Base-by-base conservation (phyloP, 768 basidiomycete genomes). In the Termitomyces sp. region DNA sequence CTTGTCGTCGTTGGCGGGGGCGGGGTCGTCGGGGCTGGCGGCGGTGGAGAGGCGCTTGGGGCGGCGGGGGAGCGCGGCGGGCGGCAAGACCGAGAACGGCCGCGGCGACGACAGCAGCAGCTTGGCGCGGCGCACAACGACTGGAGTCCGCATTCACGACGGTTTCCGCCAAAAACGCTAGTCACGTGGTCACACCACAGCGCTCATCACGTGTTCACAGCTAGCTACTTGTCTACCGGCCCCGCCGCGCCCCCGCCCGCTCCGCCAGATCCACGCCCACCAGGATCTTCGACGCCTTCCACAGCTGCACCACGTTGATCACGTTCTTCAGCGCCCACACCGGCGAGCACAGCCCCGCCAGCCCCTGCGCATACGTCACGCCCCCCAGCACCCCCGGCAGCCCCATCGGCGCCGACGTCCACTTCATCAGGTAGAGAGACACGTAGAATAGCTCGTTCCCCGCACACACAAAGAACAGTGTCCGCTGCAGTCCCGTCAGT, bases 361-460 rank as follows among this genome's bases (percentile, higher is more conserved):
- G 69, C 4, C 86, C 60, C 67, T 90, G 84, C 2, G 94, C 86
- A 82, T 88, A 96, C 16, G 92, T 93, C 63, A 89, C 64, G 22
- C 61, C 62, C 0, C 69, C 64, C 26, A 63, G 52, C 50, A 66
- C 33, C 34, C 63, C 62, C 56, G 74, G 65, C 61, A 85, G 65
- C 41, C 81, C 82, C 61, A 96, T 81, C 9, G 95, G 90, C 9
- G 80, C 81, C 33, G 78, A 69, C 33, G 86, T 83, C 87, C 88
- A 94, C 66, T 90, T 88, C 81, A 91, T 90, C 62, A 98, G 85
- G 77, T 99, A 99, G 22, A 98, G 80, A 24, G 90, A 83, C 63
- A 99, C 90, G 73, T 92, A 98, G 78, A 97, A 98, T 52, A 94
- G 72, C 71, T 99, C 97, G 75, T 99, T 99, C 46, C 88, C 88